Percentiles rank a stretch among this genome's conserved stretches.
These are phyloP conservation scores for Tolypocladium guangdongense DNA, from an alignment of 2,329 filamentous ascomycete species.

Conservation along the genomic window DNA sequence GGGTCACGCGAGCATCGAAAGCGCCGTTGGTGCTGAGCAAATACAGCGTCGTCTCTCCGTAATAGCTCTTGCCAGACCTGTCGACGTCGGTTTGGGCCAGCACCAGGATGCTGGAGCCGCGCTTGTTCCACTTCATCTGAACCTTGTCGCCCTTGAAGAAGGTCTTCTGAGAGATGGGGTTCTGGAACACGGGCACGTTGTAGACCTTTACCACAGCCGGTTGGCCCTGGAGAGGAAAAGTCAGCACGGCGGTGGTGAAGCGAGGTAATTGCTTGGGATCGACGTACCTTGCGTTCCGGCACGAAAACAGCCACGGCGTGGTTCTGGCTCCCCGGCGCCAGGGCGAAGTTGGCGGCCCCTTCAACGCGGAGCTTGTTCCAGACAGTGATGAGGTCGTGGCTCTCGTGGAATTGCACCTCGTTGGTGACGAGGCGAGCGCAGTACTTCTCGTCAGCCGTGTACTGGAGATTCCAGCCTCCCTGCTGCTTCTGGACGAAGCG, in stretches of 20 bases:
- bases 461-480: constrained; percentile 94
- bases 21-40: constrained; percentile 82
- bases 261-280: not conserved
- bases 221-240: constrained; percentile 52
- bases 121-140: constrained; percentile 93
- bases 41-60: constrained; percentile 95
- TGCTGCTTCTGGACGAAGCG: constrained; percentile 93
- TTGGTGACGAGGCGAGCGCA: constrained; percentile 93
- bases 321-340: constrained; percentile 73
- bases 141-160: constrained; percentile 99
- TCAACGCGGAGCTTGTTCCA: constrained; percentile 95
- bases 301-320: constrained; percentile 91
- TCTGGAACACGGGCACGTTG: constrained; percentile 77
- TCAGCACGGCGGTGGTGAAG: constrained; percentile 7
- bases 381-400: constrained; percentile 70
- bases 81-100: constrained; percentile 97
- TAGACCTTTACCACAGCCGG: constrained; percentile 91
- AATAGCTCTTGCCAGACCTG: constrained; percentile 98
- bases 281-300: constrained; percentile 78
- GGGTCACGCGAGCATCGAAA: constrained; percentile 81
- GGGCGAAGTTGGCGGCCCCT: constrained; percentile 77
- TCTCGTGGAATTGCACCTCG: constrained; percentile 95
- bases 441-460: constrained; percentile 85
- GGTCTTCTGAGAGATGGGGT: constrained; percentile 87
- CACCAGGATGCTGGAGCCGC: constrained; percentile 84